Evolutionary conservation across 2,329 filamentous ascomycete genomes (phyloP), one percentile per base, ranked within the genome.

Genomic region (Aspergillus floridensis): DNA sequence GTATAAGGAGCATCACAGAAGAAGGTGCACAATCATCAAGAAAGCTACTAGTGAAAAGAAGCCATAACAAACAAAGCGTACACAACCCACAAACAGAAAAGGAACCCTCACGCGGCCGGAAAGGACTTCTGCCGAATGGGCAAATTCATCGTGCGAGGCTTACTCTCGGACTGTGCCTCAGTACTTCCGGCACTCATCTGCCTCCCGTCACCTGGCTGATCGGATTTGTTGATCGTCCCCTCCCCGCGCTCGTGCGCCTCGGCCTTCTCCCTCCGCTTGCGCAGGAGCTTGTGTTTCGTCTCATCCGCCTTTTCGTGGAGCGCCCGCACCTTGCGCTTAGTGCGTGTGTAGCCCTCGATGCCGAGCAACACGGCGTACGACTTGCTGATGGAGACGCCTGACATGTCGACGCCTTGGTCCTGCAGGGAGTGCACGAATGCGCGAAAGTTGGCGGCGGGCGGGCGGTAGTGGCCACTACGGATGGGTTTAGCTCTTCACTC

Each of bases 341-440:
- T 88, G 67, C 87, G 87, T 53, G 88, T 77, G 70, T 96, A 96
- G 14, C 87, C 84, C 78, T 96, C 92, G 4, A 96, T 80, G 0
- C 93, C 93, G 0, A 93, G 84, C 0, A 96, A 81, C 0, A 96
- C 86, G 0, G 90, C 88, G 70, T 96, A 96, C 1, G 88, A 89
- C 67, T 92, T 88, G 47, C 88, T 91, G 49, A 96, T 90, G 19
- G 87, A 89, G 11, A 96, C 87, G 26, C 85, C 87, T 14, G 83
- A 86, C 84, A 93, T 90, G 73, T 97, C 92, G 0, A 89, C 92
- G 1, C 89, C 89, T 32, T 84, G 84, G 0, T 88, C 86, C 65
- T 87, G 86, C 4, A 97, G 80, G 8, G 82, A 87, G 62, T 87
- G 85, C 2, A 96, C 84, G 68, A 96, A 96, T 1, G 88, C 87